Evolutionary conservation across 176 grass and related monocot species (phyloP).

Genomic region (Eremochloa ophiuroides): DNA sequence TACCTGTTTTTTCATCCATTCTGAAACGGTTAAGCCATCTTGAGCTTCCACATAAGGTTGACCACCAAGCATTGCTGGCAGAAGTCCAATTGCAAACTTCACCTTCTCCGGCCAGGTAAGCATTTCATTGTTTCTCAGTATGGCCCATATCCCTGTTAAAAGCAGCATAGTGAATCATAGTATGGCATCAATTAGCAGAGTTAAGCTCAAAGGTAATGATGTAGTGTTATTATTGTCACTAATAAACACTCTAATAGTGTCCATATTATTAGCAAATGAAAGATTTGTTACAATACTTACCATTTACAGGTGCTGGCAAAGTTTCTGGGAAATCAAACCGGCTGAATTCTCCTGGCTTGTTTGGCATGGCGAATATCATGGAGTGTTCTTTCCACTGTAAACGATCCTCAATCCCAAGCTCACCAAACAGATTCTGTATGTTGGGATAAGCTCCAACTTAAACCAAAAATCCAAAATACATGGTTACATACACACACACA

Average conservation of each 20-base stretch:
- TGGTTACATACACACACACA: constrained; percentile 38
- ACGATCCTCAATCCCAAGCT: constrained; percentile 94
- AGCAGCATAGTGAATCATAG: constrained; percentile 16
- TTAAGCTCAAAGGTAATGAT: neutral
- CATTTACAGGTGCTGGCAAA: constrained; percentile 89
- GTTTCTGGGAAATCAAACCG: constrained; percentile 94
- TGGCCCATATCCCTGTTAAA: constrained; percentile 88
- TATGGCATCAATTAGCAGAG: neutral
- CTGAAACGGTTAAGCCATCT: constrained; percentile 78
- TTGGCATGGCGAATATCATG: constrained; percentile 98
- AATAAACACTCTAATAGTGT: constrained; percentile 8
- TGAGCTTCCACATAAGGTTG: constrained; percentile 99
- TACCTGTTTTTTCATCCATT: constrained; percentile 98
- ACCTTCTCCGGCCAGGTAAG: constrained; percentile 98
- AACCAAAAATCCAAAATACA: constrained; percentile 35
- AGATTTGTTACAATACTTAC: constrained; percentile 33
- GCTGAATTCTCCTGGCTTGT: constrained; percentile 91
- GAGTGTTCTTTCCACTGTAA: constrained; percentile 99
- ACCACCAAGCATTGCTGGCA: constrained; percentile 87
- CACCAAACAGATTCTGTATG: constrained; percentile 91
- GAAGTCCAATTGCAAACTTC: constrained; percentile 95
- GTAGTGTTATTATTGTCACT: neutral
- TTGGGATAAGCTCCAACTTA: constrained; percentile 99
- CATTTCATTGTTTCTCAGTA: constrained; percentile 96
- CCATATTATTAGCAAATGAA: constrained; percentile 1